phyloP scores from a whole-genome alignment of 495 filamentous ascomycete genomes.

The Cetradonia linearis region DNA sequence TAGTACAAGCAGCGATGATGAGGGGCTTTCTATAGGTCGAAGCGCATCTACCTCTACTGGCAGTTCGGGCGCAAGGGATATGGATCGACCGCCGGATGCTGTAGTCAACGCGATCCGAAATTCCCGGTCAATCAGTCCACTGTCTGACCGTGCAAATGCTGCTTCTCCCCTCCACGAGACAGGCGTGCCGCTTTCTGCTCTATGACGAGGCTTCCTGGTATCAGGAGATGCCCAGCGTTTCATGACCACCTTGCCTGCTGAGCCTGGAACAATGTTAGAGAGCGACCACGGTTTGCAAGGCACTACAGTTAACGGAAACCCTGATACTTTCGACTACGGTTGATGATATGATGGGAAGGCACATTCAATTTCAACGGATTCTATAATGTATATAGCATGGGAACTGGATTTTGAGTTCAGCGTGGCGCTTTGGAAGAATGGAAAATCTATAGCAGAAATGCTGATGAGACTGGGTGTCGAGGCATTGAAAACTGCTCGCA shows the following conservation, averaged over 20 bases:
- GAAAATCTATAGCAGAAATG: background rate
- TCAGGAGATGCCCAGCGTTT: background rate
- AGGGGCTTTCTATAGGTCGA: background rate
- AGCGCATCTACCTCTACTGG: background rate
- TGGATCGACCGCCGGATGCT: conserved; percentile 16
- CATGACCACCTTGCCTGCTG: background rate
- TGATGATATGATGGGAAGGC: background rate
- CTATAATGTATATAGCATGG: background rate
- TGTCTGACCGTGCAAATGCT: conserved; percentile 4
- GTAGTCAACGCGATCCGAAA: conserved; percentile 16
- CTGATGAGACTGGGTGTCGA: background rate
- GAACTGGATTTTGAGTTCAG: background rate
- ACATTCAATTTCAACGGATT: background rate
- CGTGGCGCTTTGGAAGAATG: background rate
- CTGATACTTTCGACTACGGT: background rate
- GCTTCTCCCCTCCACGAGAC: background rate
- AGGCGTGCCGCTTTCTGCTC: background rate
- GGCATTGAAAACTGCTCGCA: background rate
- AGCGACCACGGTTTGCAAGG: background rate
- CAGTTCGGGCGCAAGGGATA: background rate
- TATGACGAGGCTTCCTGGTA: too few species aligned
- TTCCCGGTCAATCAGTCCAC: conserved; percentile 12
- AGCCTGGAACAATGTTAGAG: background rate
- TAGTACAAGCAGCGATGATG: background rate
- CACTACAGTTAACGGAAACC: too few species aligned